Evolutionary conservation across 2,329 filamentous ascomycete species (phyloP), one percentile per base, ranked within the genome.

Genomic region (Ophiocordyceps camponoti-floridani): DNA sequence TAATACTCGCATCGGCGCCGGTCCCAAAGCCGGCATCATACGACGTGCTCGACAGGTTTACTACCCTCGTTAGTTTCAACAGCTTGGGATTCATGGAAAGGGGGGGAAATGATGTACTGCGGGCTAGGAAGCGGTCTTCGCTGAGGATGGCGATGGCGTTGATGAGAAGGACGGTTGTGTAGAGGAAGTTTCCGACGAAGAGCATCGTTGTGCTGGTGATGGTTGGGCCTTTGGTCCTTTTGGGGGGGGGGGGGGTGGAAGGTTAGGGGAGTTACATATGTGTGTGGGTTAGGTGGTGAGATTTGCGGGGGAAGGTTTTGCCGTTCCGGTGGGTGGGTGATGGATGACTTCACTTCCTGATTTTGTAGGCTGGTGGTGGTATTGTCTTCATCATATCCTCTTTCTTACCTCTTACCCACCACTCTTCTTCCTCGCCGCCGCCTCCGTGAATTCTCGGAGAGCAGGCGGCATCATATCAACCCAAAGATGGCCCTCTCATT

Each of bases 141-240:
- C 86, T 94, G 51, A 96, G 82, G 58, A 95, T 79, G 50, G 88
- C 86, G 59, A 96, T 82, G 52, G 86, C 85, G 65, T 98, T 98
- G 65, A 91, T 79, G 59, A 96, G 75, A 57, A 96, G 84, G 60
- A 94, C 72, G 53, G 78, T 74, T 52, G 89, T 60, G 62, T 89
- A 88, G 61, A 91, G 70, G 47, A 91, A 72, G 56, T 78, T 84
- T 45, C 73, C 72, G 50, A 77, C 66, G 67, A 88, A 73, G 51
- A 86, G 68, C 80, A 85, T 84, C 43, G 46, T 57, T 55, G 50
- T n/a, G n/a, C n/a, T n/a, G n/a, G n/a, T n/a, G n/a, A n/a, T n/a
- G n/a, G n/a, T n/a, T n/a, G n/a, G n/a, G n/a, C n/a, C n/a, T n/a
- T n/a, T n/a, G n/a, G n/a, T n/a, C n/a, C n/a, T n/a, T n/a, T n/a